Percentiles rank a stretch among this genome's conserved stretches.
These are phyloP conservation scores for Tricholomella constricta DNA, from an alignment of 768 basidiomycete species.

Conservation along the genomic window DNA sequence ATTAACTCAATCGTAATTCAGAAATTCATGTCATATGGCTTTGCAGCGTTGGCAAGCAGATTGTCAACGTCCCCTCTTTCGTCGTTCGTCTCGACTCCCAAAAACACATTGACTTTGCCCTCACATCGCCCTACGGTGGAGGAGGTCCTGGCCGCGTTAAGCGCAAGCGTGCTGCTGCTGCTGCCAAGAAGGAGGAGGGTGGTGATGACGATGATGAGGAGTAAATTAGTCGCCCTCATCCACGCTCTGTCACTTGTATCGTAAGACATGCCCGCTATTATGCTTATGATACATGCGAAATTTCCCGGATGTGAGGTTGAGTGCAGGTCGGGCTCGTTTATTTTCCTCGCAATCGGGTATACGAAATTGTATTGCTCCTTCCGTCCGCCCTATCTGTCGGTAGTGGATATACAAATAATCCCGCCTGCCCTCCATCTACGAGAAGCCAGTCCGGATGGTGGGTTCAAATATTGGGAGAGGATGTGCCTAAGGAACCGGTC, in stretches of 20 bases:
- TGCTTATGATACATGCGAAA: constrained; percentile 23
- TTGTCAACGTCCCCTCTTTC: constrained; percentile 98
- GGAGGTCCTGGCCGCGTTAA: constrained; percentile 95
- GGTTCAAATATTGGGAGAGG: constrained; percentile 37
- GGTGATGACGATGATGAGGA: constrained; percentile 93
- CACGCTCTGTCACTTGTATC: constrained; percentile 18
- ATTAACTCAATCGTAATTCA: background rate
- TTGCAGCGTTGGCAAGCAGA: constrained; percentile 92
- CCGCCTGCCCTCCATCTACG: constrained; percentile 11
- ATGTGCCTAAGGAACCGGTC: constrained; percentile 28
- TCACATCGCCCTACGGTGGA: constrained; percentile 95
- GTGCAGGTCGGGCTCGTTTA: background rate
- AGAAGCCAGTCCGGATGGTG: constrained; percentile 30
- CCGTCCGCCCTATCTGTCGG: background rate
- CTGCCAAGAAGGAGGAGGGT: constrained; percentile 88
- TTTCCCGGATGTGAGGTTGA: background rate
- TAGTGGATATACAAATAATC: background rate
- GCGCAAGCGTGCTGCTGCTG: constrained; percentile 95
- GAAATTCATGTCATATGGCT: background rate
- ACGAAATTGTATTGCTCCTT: background rate
- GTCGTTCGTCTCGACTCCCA: constrained; percentile 99
- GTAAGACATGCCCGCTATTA: constrained; percentile 15
- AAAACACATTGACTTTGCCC: constrained; percentile 99
- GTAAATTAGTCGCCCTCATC: constrained; percentile 37
- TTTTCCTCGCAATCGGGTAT: background rate